Evolutionary conservation across 192 early-diverging fungal species (phyloP).

Genomic region (Spizellomyces sp.): DNA sequence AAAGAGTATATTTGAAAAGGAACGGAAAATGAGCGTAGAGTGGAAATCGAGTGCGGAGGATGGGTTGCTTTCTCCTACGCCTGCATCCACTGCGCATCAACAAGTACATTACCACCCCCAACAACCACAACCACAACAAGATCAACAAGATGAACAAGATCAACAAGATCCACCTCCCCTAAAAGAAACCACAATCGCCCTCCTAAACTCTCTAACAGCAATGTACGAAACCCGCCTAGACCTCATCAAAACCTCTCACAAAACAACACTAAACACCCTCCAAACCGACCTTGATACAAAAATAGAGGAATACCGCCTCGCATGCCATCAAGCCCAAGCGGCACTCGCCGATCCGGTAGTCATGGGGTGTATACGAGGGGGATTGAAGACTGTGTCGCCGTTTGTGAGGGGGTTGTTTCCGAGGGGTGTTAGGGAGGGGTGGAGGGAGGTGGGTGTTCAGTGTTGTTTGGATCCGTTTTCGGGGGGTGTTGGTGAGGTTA

Average conservation of each 20-base stretch:
- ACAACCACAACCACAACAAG: neutral
- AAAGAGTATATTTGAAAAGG: neutral
- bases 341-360: neutral
- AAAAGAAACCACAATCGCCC: neutral
- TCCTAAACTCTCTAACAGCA: neutral
- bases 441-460: neutral
- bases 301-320: no score
- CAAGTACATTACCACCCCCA: neutral
- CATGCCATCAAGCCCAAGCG: neutral
- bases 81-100: neutral
- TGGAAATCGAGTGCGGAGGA: neutral
- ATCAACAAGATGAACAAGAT: neutral
- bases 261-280: neutral
- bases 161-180: neutral
- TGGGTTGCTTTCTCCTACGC: neutral
- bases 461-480: neutral
- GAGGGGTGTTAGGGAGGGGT: neutral
- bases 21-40: neutral
- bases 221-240: neutral
- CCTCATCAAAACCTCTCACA: neutral
- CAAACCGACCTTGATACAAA: neutral
- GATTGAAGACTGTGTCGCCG: neutral
- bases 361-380: neutral
- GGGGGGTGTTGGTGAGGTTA: neutral
- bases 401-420: neutral